These are phyloP conservation scores for Debaryomyces sp. DNA, from an alignment of 1,139 yeast genomes.

Conservation along the genomic window DNA sequence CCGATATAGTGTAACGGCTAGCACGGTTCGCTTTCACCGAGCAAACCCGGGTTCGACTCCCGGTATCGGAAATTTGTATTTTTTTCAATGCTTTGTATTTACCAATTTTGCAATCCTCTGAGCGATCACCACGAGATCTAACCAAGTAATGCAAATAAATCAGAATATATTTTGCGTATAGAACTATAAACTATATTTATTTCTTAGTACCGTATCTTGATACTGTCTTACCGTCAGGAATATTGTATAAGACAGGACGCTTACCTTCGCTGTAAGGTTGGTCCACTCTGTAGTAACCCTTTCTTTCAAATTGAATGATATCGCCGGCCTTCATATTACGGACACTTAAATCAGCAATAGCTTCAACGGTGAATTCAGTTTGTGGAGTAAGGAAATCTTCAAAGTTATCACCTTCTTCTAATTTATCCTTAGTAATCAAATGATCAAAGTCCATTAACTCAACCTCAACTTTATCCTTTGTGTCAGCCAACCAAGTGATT, in stretches of 20 bases:
- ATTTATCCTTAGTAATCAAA: conserved; percentile 85
- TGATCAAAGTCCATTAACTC: conserved; percentile 88
- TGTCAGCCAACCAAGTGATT: conserved; percentile 86
- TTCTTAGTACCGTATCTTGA: conserved; percentile 73
- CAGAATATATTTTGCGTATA: neutral
- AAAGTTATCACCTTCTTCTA: conserved; percentile 88
- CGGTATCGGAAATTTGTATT: conserved; percentile 64
- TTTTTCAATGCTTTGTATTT: conserved; percentile 7
- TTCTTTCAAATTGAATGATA: conserved; percentile 87
- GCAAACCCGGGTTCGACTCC: conserved; percentile 85
- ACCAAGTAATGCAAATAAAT: neutral
- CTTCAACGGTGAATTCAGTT: conserved; percentile 76
- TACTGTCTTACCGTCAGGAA: conserved; percentile 90
- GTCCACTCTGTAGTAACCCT: conserved; percentile 88
- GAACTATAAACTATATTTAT: conserved; percentile 8
- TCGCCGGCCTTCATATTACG: conserved; percentile 75
- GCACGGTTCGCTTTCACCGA: conserved; percentile 84
- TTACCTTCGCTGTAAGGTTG: conserved; percentile 54
- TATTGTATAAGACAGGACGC: conserved; percentile 76
- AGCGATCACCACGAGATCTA: neutral
- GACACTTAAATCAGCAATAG: conserved; percentile 76
- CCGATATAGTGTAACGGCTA: conserved; percentile 83
- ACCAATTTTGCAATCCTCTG: neutral
- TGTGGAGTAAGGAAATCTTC: conserved; percentile 83
- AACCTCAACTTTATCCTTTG: conserved; percentile 63